phyloP scores from a whole-genome alignment of 345 rosid genomes.

The Heritiera littoralis region DNA sequence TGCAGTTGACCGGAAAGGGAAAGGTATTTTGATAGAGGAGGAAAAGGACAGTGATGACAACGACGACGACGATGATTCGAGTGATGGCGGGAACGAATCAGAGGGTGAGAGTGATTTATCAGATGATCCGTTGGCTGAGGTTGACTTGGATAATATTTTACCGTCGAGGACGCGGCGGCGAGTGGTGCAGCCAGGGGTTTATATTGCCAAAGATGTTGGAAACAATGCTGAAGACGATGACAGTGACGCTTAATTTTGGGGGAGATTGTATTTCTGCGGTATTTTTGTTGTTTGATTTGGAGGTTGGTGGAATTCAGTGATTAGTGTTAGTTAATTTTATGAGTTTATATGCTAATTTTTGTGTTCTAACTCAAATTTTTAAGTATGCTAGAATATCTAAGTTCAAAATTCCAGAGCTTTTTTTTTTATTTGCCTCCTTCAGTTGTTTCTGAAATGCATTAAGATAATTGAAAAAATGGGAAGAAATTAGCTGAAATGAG shows the following conservation, averaged over 20 bases:
- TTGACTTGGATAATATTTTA: slow-evolving; percentile 86
- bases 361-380: background rate
- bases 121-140: slow-evolving; percentile 94
- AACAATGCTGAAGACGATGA: slow-evolving; percentile 28
- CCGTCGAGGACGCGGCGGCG: slow-evolving; percentile 81
- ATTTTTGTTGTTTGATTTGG: background rate
- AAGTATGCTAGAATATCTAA: background rate
- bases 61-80: slow-evolving; percentile 46
- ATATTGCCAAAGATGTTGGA: slow-evolving; percentile 39
- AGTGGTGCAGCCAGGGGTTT: slow-evolving; percentile 52
- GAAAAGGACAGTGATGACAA: slow-evolving; percentile 51
- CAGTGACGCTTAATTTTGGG: slow-evolving; percentile 39
- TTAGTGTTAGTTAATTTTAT: background rate
- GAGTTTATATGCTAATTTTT: background rate
- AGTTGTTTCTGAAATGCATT: background rate
- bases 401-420: slow-evolving; percentile 2
- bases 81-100: slow-evolving; percentile 42
- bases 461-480: background rate
- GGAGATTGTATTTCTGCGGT: slow-evolving; percentile 4
- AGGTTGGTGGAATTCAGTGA: slow-evolving; percentile 12
- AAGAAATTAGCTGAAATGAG: background rate
- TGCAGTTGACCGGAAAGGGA: slow-evolving; percentile 49
- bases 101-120: slow-evolving; percentile 65
- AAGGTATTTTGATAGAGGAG: slow-evolving; percentile 51
- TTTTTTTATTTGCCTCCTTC: background rate